A percentile compares a stretch with the other conserved stretches of the same genome.
These are phyloP conservation scores for Acorus calamus DNA, from an alignment of 106 monocot genomes.

Conservation along the genomic window DNA sequence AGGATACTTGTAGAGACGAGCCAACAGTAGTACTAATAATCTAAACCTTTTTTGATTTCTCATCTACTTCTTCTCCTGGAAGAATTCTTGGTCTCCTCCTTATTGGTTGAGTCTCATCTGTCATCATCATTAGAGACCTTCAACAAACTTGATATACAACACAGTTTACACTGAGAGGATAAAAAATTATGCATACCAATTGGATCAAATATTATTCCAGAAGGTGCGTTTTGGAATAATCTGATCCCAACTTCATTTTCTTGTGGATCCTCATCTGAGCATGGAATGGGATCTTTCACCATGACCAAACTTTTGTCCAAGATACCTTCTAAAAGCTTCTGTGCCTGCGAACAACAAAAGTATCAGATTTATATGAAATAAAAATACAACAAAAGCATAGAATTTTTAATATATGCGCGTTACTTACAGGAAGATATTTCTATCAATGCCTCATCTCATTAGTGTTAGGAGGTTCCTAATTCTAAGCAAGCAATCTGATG, in stretches of 20 bases:
- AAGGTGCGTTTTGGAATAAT: slow-evolving; percentile 65
- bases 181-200: slow-evolving; percentile 24
- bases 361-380: neutral
- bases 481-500: too few species aligned
- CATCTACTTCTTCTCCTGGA: slow-evolving; percentile 68
- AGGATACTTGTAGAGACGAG: too few species aligned
- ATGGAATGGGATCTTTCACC: slow-evolving; percentile 23
- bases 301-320: slow-evolving; percentile 55
- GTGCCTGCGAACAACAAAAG: slow-evolving; percentile 29
- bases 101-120: slow-evolving; percentile 38
- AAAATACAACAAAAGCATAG: neutral
- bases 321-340: slow-evolving; percentile 61
- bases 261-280: slow-evolving; percentile 6
- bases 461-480: too few species aligned
- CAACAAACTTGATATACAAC: neutral
- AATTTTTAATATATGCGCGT: too few species aligned
- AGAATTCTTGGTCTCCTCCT: slow-evolving; percentile 61
- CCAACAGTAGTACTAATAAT: neutral
- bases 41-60: slow-evolving; percentile 82
- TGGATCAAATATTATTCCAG: slow-evolving; percentile 46
- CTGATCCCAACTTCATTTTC: slow-evolving; percentile 34
- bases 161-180: neutral
- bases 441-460: too few species aligned
- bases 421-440: too few species aligned
- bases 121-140: slow-evolving; percentile 5